phyloP scores from a whole-genome alignment of 2,329 filamentous ascomycete species.

The Fusarium concolor region DNA sequence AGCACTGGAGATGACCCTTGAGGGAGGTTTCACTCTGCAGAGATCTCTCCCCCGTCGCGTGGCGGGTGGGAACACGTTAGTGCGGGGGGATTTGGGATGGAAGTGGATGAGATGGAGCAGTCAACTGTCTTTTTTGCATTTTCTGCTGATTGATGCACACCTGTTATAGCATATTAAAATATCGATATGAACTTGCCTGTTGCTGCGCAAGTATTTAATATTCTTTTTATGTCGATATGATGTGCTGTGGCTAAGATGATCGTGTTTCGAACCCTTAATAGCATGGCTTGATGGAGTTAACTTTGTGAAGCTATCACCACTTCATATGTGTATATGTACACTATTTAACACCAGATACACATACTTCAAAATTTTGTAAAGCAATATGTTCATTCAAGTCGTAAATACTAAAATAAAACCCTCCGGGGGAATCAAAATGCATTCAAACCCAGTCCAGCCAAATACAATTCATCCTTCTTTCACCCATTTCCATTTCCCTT shows the following conservation, averaged over 20 bases:
- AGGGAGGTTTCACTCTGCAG: constrained; percentile 80
- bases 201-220: neutral
- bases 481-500: neutral
- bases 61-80: constrained; percentile 76
- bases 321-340: neutral
- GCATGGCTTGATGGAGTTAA: no score
- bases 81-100: constrained; percentile 67
- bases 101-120: constrained; percentile 65
- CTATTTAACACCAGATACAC: neutral
- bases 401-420: constrained; percentile 34
- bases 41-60: constrained; percentile 76
- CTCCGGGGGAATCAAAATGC: constrained; percentile 42
- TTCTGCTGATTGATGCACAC: neutral
- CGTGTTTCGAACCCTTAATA: constrained; percentile 11
- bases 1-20: constrained; percentile 76
- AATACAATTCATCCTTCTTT: neutral
- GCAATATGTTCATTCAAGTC: constrained; percentile 37
- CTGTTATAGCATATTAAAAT: neutral
- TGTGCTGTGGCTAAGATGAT: neutral
- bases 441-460: constrained; percentile 17
- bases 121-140: constrained; percentile 57
- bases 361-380: no score
- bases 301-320: constrained; percentile 29
- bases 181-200: neutral
- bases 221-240: neutral